A percentile compares a stretch with the other conserved stretches of the same genome.
Evolutionary conservation across 2,329 filamentous ascomycete species (phyloP).

Genomic region (Aspergillus sp.): DNA sequence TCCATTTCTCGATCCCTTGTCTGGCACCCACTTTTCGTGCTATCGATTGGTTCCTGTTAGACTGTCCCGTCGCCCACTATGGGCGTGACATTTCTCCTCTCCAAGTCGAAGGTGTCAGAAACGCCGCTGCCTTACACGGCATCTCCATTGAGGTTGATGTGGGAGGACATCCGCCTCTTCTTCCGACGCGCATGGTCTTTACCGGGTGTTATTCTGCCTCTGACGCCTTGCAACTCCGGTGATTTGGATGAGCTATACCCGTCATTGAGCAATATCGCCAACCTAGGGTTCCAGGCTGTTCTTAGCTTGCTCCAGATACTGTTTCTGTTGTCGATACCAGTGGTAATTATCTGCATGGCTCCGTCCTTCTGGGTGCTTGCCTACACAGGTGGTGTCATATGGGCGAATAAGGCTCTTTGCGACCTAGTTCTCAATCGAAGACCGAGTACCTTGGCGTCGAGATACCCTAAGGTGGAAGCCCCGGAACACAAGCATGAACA

Average conservation of each 20-base stretch:
- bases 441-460: constrained; percentile 5
- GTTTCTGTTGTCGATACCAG: constrained; percentile 62
- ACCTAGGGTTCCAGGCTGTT: constrained; percentile 58
- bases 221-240: constrained; percentile 53
- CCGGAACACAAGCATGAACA: constrained; percentile 56
- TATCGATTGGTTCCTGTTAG: background rate
- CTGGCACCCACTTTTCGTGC: background rate
- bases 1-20: background rate
- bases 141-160: constrained; percentile 40
- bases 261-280: constrained; percentile 57
- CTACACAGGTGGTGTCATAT: constrained; percentile 34
- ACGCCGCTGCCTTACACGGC: constrained; percentile 38
- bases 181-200: constrained; percentile 39
- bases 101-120: constrained; percentile 10
- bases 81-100: constrained; percentile 8
- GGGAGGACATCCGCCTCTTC: constrained; percentile 42
- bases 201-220: constrained; percentile 62
- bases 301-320: constrained; percentile 59
- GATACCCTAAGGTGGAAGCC: background rate
- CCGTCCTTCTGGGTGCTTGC: constrained; percentile 25
- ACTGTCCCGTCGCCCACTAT: background rate
- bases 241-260: constrained; percentile 64
- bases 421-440: constrained; percentile 35
- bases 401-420: constrained; percentile 31
- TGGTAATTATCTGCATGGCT: constrained; percentile 48